Conservation (phyloP, 2,329 filamentous ascomycete species). For the Exophiala calicioides region DNA sequence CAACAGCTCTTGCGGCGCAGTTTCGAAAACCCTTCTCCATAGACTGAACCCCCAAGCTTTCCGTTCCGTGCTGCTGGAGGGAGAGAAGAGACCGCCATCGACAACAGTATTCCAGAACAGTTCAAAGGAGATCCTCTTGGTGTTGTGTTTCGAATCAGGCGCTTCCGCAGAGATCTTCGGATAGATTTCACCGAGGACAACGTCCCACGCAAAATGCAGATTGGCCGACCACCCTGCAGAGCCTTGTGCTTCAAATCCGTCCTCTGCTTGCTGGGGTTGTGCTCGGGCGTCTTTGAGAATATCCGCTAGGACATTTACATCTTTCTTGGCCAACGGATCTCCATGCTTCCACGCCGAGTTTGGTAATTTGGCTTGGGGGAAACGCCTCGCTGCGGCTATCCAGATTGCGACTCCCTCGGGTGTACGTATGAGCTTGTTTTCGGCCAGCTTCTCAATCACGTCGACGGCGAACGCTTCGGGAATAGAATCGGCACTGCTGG, state of each 20-base stretch:
- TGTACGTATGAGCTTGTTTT: constrained; percentile 71
- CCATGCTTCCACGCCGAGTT: constrained; percentile 70
- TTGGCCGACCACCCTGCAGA: constrained; percentile 77
- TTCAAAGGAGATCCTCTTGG: constrained; percentile 56
- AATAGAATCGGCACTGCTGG: background rate
- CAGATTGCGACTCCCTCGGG: constrained; percentile 89
- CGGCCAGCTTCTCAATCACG: constrained; percentile 63
- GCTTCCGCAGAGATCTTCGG: constrained; percentile 16
- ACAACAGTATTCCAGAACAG: constrained; percentile 86
- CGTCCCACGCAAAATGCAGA: constrained; percentile 83
- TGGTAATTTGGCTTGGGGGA: constrained; percentile 65
- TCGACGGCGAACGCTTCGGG: constrained; percentile 55
- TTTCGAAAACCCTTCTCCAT: constrained; percentile 71
- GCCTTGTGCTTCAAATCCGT: constrained; percentile 36
- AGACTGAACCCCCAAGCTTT: constrained; percentile 92
- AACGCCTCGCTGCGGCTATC: constrained; percentile 68
- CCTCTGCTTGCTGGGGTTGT: constrained; percentile 34
- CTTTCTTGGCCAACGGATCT: constrained; percentile 70
- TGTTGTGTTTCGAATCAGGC: constrained; percentile 28
- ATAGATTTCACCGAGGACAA: constrained; percentile 59
- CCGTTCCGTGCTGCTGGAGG: constrained; percentile 78
- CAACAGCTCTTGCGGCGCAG: constrained; percentile 52
- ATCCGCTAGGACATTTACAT: constrained; percentile 68
- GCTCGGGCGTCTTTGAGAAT: constrained; percentile 69
- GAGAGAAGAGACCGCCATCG: constrained; percentile 76